Evolutionary conservation across 2,329 filamentous ascomycete species (phyloP).

Genomic region (Shiraia sp.): DNA sequence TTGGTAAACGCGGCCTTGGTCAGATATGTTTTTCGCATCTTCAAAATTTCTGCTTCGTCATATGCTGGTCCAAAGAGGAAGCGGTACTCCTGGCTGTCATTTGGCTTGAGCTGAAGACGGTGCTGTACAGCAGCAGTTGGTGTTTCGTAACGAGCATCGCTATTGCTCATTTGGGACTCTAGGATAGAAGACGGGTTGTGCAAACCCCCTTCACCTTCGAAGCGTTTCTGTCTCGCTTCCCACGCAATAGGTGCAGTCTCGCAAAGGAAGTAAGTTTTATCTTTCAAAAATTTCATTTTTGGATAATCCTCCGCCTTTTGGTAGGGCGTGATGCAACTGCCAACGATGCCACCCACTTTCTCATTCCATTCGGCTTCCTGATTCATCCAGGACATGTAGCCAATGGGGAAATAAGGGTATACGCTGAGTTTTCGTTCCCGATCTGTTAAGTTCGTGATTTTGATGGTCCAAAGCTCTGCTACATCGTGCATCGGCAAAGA

Average conservation of each 20-base stretch:
- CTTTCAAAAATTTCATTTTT: conserved; percentile 61
- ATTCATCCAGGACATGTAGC: conserved; percentile 68
- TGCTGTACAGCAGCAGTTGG: conserved; percentile 60
- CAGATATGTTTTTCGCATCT: conserved; percentile 54
- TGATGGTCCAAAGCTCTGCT: conserved; percentile 60
- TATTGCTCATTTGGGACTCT: conserved; percentile 46
- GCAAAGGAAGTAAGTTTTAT: conserved; percentile 62
- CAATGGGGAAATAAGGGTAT: conserved; percentile 62
- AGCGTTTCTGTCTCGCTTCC: conserved; percentile 57
- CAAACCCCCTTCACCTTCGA: conserved; percentile 61
- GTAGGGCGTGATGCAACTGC: conserved; percentile 59
- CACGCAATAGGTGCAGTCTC: conserved; percentile 57
- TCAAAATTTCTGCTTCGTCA: conserved; percentile 55
- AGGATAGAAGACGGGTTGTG: conserved; percentile 55
- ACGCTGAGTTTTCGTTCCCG: conserved; percentile 55
- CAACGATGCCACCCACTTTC: conserved; percentile 56
- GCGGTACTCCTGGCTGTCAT: conserved; percentile 53
- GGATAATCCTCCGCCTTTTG: conserved; percentile 62
- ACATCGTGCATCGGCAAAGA: conserved; percentile 59
- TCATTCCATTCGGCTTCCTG: conserved; percentile 58
- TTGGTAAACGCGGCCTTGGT: conserved; percentile 54
- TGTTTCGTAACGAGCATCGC: conserved; percentile 61
- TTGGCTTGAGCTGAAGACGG: conserved; percentile 45
- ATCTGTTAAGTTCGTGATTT: conserved; percentile 55
- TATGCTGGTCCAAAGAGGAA: conserved; percentile 61